Evolutionary conservation across 495 filamentous ascomycete species (phyloP), one percentile per base, ranked within the genome.

Genomic region (Cercophora scortea): DNA sequence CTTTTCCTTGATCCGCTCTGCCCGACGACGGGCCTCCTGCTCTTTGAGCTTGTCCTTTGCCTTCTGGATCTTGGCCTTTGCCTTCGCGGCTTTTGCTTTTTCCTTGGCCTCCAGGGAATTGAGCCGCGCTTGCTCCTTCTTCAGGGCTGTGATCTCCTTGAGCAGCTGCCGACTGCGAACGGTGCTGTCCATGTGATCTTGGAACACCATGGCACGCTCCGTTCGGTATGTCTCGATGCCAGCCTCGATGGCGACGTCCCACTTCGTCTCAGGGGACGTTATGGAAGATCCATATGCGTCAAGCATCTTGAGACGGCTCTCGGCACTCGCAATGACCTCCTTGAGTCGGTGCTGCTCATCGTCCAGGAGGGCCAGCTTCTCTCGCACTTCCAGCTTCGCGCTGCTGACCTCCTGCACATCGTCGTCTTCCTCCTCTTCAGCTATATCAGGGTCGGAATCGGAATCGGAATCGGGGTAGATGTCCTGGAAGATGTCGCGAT

Each of bases 401-500:
- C 40, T 17, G 4, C 62, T 49, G 12, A 51, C 53, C 9, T 67
- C 68, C 11, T 51, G 19, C 5, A 75, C 62, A 0, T 71, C 66
- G 6, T 67, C 61, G 6, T 69, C 62, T 2, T 69, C 65, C 17
- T 53, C 61, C 13, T 71, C 64, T 25, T 25, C 25, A 25, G 25
- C n/a, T n/a, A n/a, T 25, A 8, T 57, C 51, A 9, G 62, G 46
- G 1, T 70, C 61, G 6, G 66, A 62, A 4, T 74, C 70, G 3
- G 71, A 68, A 16, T 73, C 70, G 0, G 75, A 73, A 13, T 75
- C 67, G 8, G 74, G 71, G 55, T 81, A 82, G 33, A 79, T 66
- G 43, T 85, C 79, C 43, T 81, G 61, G 51, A 77, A 83, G 40
- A 74, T 71, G 12, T 82, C 78, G 4, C 69, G 68, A 55, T 86